These are phyloP conservation scores for Dactylellina leptospora DNA, from an alignment of 2,329 filamentous ascomycete species.

Conservation along the genomic window DNA sequence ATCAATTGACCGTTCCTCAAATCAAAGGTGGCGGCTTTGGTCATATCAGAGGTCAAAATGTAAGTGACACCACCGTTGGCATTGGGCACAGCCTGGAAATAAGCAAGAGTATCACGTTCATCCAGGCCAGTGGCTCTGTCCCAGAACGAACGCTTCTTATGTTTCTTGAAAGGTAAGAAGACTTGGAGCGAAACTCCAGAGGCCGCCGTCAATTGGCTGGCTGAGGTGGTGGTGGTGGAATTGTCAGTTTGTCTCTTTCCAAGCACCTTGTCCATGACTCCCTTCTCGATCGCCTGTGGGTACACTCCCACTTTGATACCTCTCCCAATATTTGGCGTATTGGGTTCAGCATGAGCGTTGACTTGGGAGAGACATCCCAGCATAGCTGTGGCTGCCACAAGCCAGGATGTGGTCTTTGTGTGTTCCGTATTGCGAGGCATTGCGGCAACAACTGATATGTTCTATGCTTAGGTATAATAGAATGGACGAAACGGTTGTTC, in stretches of 20 bases:
- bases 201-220: neutral
- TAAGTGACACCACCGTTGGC: conserved; percentile 1
- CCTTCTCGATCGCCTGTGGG: neutral
- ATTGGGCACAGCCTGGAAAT: neutral
- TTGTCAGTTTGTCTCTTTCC: neutral
- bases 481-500: neutral
- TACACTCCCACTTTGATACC: neutral
- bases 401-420: conserved; percentile 24
- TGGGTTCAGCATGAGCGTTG: conserved; percentile 11
- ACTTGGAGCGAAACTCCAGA: neutral
- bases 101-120: neutral
- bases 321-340: neutral
- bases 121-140: neutral
- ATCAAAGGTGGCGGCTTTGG: conserved; percentile 5
- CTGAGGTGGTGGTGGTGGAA: neutral
- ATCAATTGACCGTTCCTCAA: conserved; percentile 4
- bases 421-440: conserved; percentile 10
- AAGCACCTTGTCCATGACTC: neutral
- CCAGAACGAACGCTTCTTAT: neutral
- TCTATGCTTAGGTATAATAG: neutral
- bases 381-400: conserved; percentile 14
- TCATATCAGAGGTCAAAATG: neutral
- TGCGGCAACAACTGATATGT: neutral
- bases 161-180: neutral
- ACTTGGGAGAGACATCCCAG: neutral